Conservation (phyloP, 148 eudicot species). For the Camellia sinensis region DNA sequence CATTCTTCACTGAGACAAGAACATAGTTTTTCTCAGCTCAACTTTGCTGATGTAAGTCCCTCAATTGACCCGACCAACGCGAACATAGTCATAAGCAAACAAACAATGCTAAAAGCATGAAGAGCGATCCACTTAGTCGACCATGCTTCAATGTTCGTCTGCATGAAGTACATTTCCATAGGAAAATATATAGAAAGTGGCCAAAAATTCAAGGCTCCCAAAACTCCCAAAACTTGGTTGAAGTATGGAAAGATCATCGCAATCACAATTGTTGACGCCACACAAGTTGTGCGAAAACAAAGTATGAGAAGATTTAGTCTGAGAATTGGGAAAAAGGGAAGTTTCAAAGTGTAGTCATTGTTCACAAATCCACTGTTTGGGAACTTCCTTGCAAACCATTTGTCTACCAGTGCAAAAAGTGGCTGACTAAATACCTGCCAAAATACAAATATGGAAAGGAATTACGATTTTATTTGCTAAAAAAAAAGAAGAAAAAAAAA, state of each 20-base stretch:
- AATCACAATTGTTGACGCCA: slow-evolving; percentile 43
- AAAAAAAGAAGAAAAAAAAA: too few relatives aligned
- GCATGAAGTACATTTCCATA: slow-evolving; percentile 57
- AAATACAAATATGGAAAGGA: not conserved
- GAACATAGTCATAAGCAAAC: slow-evolving; percentile 35
- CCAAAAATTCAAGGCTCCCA: slow-evolving; percentile 69
- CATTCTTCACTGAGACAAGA: too few relatives aligned
- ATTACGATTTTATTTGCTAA: too few relatives aligned
- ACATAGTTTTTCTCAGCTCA: slow-evolving; percentile 6
- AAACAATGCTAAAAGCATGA: slow-evolving; percentile 31
- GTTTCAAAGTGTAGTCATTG: slow-evolving; percentile 24
- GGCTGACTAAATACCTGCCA: slow-evolving; percentile 52
- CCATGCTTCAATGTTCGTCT: slow-evolving; percentile 49
- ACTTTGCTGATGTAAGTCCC: slow-evolving; percentile 42
- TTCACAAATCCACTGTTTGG: slow-evolving; percentile 40
- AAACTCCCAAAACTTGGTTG: slow-evolving; percentile 59
- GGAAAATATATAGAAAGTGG: slow-evolving; percentile 68
- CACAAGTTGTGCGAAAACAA: slow-evolving; percentile 58
- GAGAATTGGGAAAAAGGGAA: slow-evolving; percentile 40
- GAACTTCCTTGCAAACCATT: slow-evolving; percentile 32
- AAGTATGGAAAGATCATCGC: slow-evolving; percentile 66
- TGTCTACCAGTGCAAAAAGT: slow-evolving; percentile 49
- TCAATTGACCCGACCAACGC: slow-evolving; percentile 50
- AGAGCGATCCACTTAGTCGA: slow-evolving; percentile 43
- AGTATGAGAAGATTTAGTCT: slow-evolving; percentile 39